Base-by-base conservation (phyloP, 805 yeast genomes). In the Pichia occidentalis region DNA sequence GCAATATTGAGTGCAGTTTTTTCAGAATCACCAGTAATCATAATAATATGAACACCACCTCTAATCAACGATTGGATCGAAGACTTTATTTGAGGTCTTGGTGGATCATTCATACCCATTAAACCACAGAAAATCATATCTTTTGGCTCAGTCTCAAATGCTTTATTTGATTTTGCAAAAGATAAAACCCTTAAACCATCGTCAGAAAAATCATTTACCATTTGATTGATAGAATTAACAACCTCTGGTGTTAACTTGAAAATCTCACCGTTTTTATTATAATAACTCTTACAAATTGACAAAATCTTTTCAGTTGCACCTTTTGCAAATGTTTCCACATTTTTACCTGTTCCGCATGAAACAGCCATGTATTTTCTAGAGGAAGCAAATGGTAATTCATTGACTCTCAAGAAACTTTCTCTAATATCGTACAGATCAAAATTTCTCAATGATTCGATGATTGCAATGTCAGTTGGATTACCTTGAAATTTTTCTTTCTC, bases 31-130 rank as follows among this genome's bases (percentile, higher is more conserved):
- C 96, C 96, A 7, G 99, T 92, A 47, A 92, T 90, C 97, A 92
- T 92, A 36, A 92, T 85, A n/a, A 92, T 86, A 54, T 86, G 95
- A 29, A 92, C 98, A 30, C 97, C 95, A 45, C 97, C 96, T 53
- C 78, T 78, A 67, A 87, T 70, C 40, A 92, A 69, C 46, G 77
- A 69, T 26, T 83, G 73, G 41, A 92, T 74, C 2, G 96, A 83
- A 34, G 70, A 65, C 34, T 75, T 72, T 4, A 92, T 97, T 45
- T 81, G 78, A 8, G 88, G 82, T 53, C 98, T 76, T 40, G 99
- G 99, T 8, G 99, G 99, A 62, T 92, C 99, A 52, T 85, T 86
- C 95, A 92, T 87, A 39, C 96, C 97, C 46, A 86, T 70, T 31
- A 92, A 63, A 10, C 99, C 99, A 47, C 84, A 72, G 54, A 90